phyloP scores from a whole-genome alignment of 176 grass and related monocot species.

The Cenchrus fungigraminus region DNA sequence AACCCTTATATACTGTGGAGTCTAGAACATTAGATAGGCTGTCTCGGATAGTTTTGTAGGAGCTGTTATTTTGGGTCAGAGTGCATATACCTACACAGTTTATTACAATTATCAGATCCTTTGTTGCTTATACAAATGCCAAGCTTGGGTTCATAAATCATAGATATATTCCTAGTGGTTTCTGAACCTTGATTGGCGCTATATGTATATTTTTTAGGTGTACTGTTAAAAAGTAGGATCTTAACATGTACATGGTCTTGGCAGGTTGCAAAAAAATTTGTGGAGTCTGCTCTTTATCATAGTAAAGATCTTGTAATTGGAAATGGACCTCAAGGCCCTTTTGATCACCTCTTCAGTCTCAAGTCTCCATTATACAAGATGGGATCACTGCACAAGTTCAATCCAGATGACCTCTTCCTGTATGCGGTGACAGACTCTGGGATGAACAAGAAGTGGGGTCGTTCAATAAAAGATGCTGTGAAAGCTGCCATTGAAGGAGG shows the following conservation, averaged over 20 bases:
- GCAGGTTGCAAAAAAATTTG: conserved; percentile 81
- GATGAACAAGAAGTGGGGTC: conserved; percentile 88
- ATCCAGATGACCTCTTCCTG: conserved; percentile 72
- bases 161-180: conserved; percentile 1
- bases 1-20: background rate
- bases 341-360: conserved; percentile 82
- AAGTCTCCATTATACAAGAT: conserved; percentile 50
- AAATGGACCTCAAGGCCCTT: conserved; percentile 88
- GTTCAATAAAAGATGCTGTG: conserved; percentile 72
- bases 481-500: conserved; percentile 86
- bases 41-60: background rate
- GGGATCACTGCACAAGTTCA: conserved; percentile 43
- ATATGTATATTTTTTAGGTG: conserved; percentile 8
- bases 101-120: background rate
- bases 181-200: background rate
- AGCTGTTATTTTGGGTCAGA: background rate
- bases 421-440: conserved; percentile 92
- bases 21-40: background rate
- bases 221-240: background rate
- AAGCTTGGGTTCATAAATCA: background rate
- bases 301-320: conserved; percentile 83
- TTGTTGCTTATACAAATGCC: background rate
- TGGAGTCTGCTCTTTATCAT: conserved; percentile 78
- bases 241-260: conserved; percentile 40
- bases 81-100: background rate